phyloP scores from a whole-genome alignment of 2,329 filamentous ascomycete genomes.

The Ophiosphaerella herpotricha region DNA sequence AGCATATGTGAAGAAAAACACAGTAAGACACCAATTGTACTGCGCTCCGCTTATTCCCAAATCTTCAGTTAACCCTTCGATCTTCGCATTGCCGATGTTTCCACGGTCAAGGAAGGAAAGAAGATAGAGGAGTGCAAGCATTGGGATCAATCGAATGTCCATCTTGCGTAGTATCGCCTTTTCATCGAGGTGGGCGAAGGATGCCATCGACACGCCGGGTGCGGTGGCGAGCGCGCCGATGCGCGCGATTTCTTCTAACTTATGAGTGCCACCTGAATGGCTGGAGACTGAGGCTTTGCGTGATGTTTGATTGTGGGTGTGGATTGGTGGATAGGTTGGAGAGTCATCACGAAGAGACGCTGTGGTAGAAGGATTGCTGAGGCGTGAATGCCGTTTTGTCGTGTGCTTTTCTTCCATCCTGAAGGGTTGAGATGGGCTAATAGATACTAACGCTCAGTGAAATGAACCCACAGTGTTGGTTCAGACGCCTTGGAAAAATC shows the following conservation, averaged over 20 bases:
- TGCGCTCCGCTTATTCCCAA: conserved; percentile 55
- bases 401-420: conserved; percentile 5
- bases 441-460: background rate
- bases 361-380: background rate
- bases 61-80: conserved; percentile 40
- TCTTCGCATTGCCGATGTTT: conserved; percentile 51
- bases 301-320: background rate
- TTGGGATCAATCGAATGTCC: conserved; percentile 47
- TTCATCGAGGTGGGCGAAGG: conserved; percentile 46
- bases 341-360: background rate
- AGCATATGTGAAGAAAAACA: conserved; percentile 64
- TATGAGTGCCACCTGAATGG: background rate
- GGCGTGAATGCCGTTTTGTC: background rate
- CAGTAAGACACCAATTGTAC: conserved; percentile 66
- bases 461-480: background rate
- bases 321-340: background rate
- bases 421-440: background rate
- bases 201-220: conserved; percentile 30
- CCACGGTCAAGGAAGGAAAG: conserved; percentile 43
- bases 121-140: conserved; percentile 47
- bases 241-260: conserved; percentile 7
- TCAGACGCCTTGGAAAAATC: background rate
- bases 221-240: conserved; percentile 10
- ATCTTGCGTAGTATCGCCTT: conserved; percentile 48
- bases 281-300: conserved; percentile 2